Conservation (phyloP, 306 rosid genomes). For the Cyamopsis tetragonoloba region DNA sequence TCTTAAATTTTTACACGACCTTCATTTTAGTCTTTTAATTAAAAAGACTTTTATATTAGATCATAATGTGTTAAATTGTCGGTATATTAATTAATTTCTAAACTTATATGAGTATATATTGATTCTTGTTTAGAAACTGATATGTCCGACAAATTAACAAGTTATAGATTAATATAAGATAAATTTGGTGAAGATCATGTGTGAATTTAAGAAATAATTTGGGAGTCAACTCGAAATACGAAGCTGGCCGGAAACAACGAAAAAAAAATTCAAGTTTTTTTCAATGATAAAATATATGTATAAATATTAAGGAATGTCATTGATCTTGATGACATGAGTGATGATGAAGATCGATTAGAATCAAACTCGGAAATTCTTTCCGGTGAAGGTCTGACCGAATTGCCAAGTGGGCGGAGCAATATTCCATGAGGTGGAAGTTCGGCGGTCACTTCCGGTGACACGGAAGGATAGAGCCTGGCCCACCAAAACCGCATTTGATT, state of each 20-base stretch:
- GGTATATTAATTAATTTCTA: too few relatives aligned
- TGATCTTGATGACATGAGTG: neutral
- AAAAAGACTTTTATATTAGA: too few relatives aligned
- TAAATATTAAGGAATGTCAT: neutral
- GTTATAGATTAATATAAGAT: too few relatives aligned
- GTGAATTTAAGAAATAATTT: too few relatives aligned
- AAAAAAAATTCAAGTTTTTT: neutral
- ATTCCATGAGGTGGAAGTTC: constrained; percentile 90
- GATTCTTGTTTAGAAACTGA: too few relatives aligned
- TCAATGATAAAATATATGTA: neutral
- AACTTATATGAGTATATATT: too few relatives aligned
- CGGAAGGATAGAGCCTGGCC: constrained; percentile 80
- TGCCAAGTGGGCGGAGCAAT: constrained; percentile 76
- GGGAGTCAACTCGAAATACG: too few relatives aligned
- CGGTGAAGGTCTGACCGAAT: constrained; percentile 94
- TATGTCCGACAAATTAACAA: too few relatives aligned
- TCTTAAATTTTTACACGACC: too few relatives aligned
- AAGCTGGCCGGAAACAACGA: constrained; percentile 27
- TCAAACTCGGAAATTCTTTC: constrained; percentile 80
- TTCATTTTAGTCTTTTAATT: too few relatives aligned
- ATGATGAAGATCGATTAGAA: neutral
- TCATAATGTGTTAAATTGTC: too few relatives aligned
- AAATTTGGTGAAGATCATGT: too few relatives aligned
- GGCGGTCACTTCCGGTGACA: constrained; percentile 77
- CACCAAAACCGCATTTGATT: constrained; percentile 79